A percentile compares a stretch with the other conserved stretches of the same genome.
phyloP scores from a whole-genome alignment of 129 eudicot genomes.

The Solidago caesia region DNA sequence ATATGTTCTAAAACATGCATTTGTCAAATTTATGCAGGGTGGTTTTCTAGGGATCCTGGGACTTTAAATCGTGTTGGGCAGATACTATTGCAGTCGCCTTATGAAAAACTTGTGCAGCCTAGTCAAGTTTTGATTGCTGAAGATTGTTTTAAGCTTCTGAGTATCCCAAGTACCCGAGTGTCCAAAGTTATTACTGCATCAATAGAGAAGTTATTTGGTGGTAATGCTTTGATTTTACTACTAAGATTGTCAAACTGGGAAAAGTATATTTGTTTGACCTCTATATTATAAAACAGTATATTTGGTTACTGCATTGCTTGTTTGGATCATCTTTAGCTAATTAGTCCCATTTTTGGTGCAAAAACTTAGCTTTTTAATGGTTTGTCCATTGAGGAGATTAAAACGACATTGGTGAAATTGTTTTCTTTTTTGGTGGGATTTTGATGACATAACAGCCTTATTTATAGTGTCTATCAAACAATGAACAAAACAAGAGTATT shows the following conservation, averaged over 20 bases:
- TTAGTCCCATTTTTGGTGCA: not conserved
- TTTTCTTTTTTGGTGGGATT: not conserved
- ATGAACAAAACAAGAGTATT: no score
- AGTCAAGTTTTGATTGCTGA: conserved; percentile 61
- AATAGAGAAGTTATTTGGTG: conserved; percentile 62
- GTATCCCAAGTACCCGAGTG: conserved; percentile 49
- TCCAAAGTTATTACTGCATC: conserved; percentile 43
- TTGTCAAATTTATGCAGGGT: conserved; percentile 46
- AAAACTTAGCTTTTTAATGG: not conserved
- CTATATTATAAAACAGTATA: not conserved
- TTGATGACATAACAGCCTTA: no score
- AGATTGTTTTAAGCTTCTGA: conserved; percentile 80
- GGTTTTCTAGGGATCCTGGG: conserved; percentile 84
- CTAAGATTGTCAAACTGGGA: not conserved
- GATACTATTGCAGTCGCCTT: conserved; percentile 48
- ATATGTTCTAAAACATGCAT: not conserved
- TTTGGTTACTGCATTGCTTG: not conserved
- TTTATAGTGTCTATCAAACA: no score
- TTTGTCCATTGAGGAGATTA: not conserved
- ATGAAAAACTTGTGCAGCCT: conserved; percentile 36
- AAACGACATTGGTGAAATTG: not conserved
- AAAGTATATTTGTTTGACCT: not conserved
- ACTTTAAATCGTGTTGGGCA: conserved; percentile 67
- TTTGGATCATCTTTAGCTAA: not conserved
- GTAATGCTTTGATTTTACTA: conserved; percentile 36